Evolutionary conservation across 2,329 filamentous ascomycete genomes (phyloP).

Genomic region (Aspergillus pseudoterreus): DNA sequence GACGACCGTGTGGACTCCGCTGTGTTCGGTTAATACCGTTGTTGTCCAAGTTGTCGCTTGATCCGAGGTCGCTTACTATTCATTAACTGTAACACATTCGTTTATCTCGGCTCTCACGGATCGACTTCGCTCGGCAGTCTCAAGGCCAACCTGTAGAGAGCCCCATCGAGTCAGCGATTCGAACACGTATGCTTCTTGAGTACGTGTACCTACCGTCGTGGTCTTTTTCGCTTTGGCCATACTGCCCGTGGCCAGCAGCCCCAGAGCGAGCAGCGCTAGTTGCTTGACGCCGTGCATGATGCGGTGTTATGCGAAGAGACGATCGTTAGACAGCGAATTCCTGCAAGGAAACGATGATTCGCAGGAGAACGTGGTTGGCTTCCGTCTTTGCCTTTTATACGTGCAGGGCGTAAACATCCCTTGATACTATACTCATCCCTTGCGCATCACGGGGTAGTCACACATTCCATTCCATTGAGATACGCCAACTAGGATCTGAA

Average conservation of each 20-base stretch:
- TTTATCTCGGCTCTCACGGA: constrained; percentile 5
- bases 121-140: constrained; percentile 8
- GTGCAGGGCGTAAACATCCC: background rate
- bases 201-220: background rate
- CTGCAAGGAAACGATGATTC: too few relatives aligned
- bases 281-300: background rate
- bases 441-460: background rate
- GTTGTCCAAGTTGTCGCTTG: too few relatives aligned
- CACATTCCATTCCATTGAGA: background rate
- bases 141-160: constrained; percentile 9
- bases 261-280: background rate
- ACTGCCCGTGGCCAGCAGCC: background rate
- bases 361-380: too few relatives aligned
- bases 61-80: constrained; percentile 5
- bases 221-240: background rate
- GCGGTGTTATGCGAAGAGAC: background rate
- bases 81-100: constrained; percentile 7
- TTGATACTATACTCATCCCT: background rate
- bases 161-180: background rate
- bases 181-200: background rate
- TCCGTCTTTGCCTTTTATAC: background rate
- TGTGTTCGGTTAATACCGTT: background rate
- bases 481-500: too few relatives aligned
- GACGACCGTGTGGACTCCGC: background rate
- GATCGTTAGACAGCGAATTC: background rate